Evolutionary conservation across 306 rosid genomes (phyloP).

Genomic region (Acacia melanoxylon): DNA sequence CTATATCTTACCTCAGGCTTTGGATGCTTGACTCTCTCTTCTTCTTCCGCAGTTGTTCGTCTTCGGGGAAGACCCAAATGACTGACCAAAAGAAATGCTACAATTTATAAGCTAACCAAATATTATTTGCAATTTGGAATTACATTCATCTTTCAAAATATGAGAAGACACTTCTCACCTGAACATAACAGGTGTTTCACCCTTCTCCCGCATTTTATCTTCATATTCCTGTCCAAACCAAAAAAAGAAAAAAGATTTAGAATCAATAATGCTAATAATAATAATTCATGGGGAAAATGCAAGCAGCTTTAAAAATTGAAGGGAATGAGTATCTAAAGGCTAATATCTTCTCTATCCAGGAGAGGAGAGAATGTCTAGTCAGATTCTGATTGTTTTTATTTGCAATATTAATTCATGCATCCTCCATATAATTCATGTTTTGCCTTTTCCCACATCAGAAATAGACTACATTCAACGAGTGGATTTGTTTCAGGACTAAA

Average conservation of each 20-base stretch:
- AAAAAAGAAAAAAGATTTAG: constrained; percentile 33
- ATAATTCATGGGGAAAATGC: constrained; percentile 9
- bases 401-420: constrained; percentile 6
- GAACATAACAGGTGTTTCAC: constrained; percentile 97
- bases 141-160: constrained; percentile 24
- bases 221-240: constrained; percentile 83
- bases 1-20: constrained; percentile 75
- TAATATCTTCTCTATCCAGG: background rate
- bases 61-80: constrained; percentile 95
- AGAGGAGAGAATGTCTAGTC: constrained; percentile 15
- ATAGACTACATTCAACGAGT: background rate
- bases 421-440: background rate
- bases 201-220: constrained; percentile 91
- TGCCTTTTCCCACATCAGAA: constrained; percentile 18
- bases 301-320: constrained; percentile 27
- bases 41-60: constrained; percentile 91
- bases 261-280: background rate
- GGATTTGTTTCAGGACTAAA: background rate
- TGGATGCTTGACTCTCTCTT: constrained; percentile 85
- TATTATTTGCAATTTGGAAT: constrained; percentile 21
- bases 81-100: constrained; percentile 56
- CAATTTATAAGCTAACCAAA: constrained; percentile 37
- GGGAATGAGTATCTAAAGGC: background rate
- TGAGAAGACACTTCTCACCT: constrained; percentile 52
- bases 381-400: constrained; percentile 5